Base-by-base conservation (phyloP, 2,329 filamentous ascomycete species). In the Aspergillus floridensis region DNA sequence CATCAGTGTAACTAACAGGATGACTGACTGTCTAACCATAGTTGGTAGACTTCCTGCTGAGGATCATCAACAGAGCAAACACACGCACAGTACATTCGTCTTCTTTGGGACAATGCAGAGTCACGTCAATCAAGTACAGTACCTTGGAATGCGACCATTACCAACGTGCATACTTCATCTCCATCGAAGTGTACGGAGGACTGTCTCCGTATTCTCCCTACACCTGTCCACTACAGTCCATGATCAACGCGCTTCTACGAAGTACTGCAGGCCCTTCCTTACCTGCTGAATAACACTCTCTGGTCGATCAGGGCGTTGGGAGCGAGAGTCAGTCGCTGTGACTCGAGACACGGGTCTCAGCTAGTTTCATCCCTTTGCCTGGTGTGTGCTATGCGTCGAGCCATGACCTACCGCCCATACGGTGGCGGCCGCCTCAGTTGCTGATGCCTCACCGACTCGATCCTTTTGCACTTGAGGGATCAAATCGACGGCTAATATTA, bases 61-160 rank as follows among this genome's bases (percentile, higher is more conserved):
- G 14, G 19, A 19, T n/a, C 7, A 19, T 19, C 14, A 21, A 48
- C 29, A 16, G 53, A 48, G 53, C 53, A 35, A 55, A 47, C 53
- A 55, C 26, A 8, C 26, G 7, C 10, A 29, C 41, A 19, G 21
- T 19, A 44, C 14, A 7, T 19, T 19, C 38, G 38, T 44, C 38
- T 44, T 19, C 14, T n/a, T 44, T 44, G 38, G 38, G 38, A 44
- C 16, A 44, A 44, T 19, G 38, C 32, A 16, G 5, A 44, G 16
- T 44, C 38, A 35, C 11, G 11, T 12, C 32, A 35, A 35, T 5
- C 14, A 16, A 44, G 14, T 44, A 19, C 32, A 35, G 32, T 56
- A 32, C 21, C 24, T 31, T 62, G 61, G 61, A 63, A 63, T 63
- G 61, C 53, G 59, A 61, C 61, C 56, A 57, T 56, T 44, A 35